Conservation (phyloP, 2,329 filamentous ascomycete genomes). For the Sarocladium strictum region DNA sequence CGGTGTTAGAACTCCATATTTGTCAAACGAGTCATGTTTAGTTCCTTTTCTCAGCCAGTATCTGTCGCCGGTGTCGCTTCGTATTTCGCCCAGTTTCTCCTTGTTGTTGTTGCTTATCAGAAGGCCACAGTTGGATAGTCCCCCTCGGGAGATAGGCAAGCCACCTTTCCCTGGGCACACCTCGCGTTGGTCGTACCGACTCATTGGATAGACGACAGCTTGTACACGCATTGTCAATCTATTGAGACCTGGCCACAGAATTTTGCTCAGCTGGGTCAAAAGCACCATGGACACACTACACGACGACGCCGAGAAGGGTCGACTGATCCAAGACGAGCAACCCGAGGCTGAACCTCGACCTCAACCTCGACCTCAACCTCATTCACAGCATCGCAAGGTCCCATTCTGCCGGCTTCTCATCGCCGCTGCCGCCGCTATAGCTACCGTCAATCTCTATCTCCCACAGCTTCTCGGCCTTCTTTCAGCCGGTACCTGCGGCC, state of each 20-base stretch:
- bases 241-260: not conserved
- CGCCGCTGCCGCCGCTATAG: not conserved
- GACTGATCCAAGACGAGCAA: not conserved
- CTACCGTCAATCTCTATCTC: not conserved
- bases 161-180: not conserved
- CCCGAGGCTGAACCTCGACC: not conserved
- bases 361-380: too few relatives aligned
- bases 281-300: not conserved
- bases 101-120: not conserved
- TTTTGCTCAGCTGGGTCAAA: not conserved
- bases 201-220: not conserved
- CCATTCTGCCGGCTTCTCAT: not conserved
- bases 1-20: not conserved
- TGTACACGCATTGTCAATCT: not conserved
- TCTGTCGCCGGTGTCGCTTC: not conserved
- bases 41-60: not conserved
- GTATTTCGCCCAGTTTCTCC: not conserved
- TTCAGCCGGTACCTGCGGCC: not conserved
- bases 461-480: not conserved
- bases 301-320: not conserved
- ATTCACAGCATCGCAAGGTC: not conserved
- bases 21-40: not conserved
- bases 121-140: not conserved
- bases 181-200: not conserved
- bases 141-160: not conserved